Conservation (phyloP, 148 eudicot genomes). For the Salicornia ramosissima region DNA sequence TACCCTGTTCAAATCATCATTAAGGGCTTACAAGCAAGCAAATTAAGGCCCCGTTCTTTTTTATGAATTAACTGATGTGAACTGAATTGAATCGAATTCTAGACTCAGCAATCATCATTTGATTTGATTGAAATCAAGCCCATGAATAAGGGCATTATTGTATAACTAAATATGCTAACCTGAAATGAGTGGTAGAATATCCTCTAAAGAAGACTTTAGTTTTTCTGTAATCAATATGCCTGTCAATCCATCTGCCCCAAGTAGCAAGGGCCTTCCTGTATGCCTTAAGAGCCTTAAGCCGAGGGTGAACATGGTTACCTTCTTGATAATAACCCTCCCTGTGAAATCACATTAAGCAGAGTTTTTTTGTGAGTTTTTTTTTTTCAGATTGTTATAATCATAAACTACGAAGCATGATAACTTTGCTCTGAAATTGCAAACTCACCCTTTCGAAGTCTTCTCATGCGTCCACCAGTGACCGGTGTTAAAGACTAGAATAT, state of each 20-base stretch:
- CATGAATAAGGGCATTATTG: too few relatives aligned
- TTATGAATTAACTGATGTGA: too few relatives aligned
- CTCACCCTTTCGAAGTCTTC: constrained; percentile 82
- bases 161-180: constrained; percentile 31
- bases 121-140: too few relatives aligned
- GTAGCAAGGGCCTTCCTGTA: constrained; percentile 74
- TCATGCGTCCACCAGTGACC: constrained; percentile 99
- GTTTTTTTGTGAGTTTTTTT: neutral
- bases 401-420: neutral
- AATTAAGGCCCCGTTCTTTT: too few relatives aligned
- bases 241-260: constrained; percentile 88
- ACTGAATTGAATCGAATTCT: too few relatives aligned
- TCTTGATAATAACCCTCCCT: constrained; percentile 92
- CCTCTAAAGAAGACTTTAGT: constrained; percentile 83
- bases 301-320: constrained; percentile 62
- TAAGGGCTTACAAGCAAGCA: neutral
- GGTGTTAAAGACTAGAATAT: constrained; percentile 78
- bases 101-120: too few relatives aligned
- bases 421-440: neutral
- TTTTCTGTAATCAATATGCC: constrained; percentile 48
- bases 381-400: neutral
- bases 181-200: constrained; percentile 79
- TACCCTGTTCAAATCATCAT: neutral
- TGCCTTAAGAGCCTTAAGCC: constrained; percentile 69
- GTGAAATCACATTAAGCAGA: constrained; percentile 18